Conservation (phyloP, 2,329 filamentous ascomycete genomes). For the Ophiognomonia clavigignenti-juglandacearum region DNA sequence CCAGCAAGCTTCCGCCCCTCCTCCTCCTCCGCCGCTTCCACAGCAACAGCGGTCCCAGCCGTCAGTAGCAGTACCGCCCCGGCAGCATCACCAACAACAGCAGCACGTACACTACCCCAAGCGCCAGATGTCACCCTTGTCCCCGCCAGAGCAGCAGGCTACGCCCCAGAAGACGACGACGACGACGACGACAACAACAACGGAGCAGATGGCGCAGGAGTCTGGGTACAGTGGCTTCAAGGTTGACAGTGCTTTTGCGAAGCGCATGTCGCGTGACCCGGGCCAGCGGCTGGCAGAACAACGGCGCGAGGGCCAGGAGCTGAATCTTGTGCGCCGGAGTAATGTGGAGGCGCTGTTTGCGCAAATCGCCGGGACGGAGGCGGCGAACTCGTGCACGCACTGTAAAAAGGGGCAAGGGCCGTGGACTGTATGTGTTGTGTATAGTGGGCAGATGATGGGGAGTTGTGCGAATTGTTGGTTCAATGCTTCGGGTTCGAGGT, state of each 20-base stretch:
- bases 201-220: constrained; percentile 41
- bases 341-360: constrained; percentile 57
- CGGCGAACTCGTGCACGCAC: constrained; percentile 50
- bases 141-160: neutral
- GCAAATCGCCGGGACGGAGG: constrained; percentile 48
- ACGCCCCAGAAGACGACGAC: neutral
- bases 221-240: constrained; percentile 42
- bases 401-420: constrained; percentile 57
- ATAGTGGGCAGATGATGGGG: constrained; percentile 55
- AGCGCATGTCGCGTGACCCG: constrained; percentile 43
- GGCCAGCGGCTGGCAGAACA: constrained; percentile 47
- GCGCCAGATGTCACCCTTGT: no score
- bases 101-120: neutral
- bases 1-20: neutral
- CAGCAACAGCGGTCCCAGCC: no score
- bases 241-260: constrained; percentile 51
- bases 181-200: constrained; percentile 25
- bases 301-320: constrained; percentile 46
- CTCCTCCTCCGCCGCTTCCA: neutral
- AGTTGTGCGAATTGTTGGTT: constrained; percentile 62
- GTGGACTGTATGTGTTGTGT: constrained; percentile 55
- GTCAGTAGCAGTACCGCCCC: no score
- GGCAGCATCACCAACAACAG: neutral
- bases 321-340: constrained; percentile 53
- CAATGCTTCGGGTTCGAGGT: constrained; percentile 55